Evolutionary conservation across 2,329 filamentous ascomycete genomes (phyloP), one percentile per base, ranked within the genome.

Genomic region (Aspergillus pseudoviridinutans): DNA sequence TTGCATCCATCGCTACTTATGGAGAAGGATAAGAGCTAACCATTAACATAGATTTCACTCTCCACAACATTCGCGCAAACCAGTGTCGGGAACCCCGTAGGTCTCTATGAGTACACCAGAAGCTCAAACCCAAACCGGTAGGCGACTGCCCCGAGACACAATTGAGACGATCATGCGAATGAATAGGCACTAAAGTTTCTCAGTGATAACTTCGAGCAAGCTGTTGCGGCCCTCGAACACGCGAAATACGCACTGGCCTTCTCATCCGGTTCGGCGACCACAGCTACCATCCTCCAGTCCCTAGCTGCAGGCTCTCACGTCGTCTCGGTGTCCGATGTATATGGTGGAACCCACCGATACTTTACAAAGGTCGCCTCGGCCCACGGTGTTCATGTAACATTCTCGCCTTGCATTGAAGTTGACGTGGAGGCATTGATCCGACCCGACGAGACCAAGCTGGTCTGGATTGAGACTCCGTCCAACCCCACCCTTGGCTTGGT

Each of bases 361-460:
- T 99, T 99, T 82, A 99, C 94, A 64, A 92, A 97, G 79, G 94
- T 97, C 52, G 94, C 94, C 57, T 87, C 91, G 69, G 92, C 94
- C 27, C 94, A 99, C 76, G 91, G 93, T 68, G 91, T 99, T 55
- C 86, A 89, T 67, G 94, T 97, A 61, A 96, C 93, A 51, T 99
- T 99, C 76, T 93, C 92, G 4, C 91, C 92, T 9, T 87, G 87
- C 76, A 95, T 99, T 70, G 93, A 96, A 78, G 81, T 91, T 61
- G 91, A 97, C 71, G 87, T 97, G 65, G 84, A 84, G 64, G 84
- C 87, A 65, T 84, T 97, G 78, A 95, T 99, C 72, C 89, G 87
- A 32, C 85, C 89, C 8, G 69, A 74, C 52, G 87, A 93, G 75
- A 99, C 94, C 54, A 95, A 93, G 74, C 82, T 99, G 61, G 88